A percentile compares a stretch with the other conserved stretches of the same genome.
phyloP scores from a whole-genome alignment of 2,329 filamentous ascomycete genomes.

The Teratosphaeria zuluensis region DNA sequence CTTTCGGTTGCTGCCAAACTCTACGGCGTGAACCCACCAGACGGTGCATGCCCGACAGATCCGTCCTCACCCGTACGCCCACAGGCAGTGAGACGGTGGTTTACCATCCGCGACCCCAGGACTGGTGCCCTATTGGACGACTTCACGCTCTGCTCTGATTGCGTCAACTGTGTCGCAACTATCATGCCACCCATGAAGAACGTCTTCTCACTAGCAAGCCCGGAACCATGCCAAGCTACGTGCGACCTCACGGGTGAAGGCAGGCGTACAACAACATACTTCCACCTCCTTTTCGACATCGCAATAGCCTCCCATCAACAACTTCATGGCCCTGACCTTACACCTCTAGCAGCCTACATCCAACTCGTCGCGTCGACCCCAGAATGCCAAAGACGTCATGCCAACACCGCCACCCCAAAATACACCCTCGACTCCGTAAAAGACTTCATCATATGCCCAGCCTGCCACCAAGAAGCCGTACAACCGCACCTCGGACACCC shows the following conservation, averaged over 20 bases:
- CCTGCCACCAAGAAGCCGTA: not conserved
- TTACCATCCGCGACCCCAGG: not conserved
- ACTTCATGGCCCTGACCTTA: too few relatives aligned
- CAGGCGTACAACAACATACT: too few relatives aligned
- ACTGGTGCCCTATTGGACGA: not conserved
- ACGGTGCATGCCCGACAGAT: not conserved
- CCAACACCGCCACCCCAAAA: not conserved
- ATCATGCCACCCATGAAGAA: not conserved
- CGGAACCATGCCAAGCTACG: too few relatives aligned
- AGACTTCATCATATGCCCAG: not conserved
- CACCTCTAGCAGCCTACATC: not conserved
- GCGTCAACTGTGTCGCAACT: not conserved
- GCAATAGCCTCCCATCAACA: too few relatives aligned
- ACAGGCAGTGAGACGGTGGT: not conserved
- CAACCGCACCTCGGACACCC: not conserved
- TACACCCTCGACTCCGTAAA: not conserved
- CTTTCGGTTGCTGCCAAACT: not conserved
- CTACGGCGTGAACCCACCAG: not conserved
- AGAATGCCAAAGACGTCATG: not conserved
- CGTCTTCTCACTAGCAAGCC: not conserved
- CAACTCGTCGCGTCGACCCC: not conserved
- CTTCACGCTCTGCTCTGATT: not conserved
- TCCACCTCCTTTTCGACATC: too few relatives aligned
- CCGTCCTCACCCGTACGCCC: not conserved
- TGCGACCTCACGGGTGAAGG: too few relatives aligned